Evolutionary conservation across 257 asterid species (phyloP), one percentile per base, ranked within the genome.

Genomic region (Salvia rosmarinus): DNA sequence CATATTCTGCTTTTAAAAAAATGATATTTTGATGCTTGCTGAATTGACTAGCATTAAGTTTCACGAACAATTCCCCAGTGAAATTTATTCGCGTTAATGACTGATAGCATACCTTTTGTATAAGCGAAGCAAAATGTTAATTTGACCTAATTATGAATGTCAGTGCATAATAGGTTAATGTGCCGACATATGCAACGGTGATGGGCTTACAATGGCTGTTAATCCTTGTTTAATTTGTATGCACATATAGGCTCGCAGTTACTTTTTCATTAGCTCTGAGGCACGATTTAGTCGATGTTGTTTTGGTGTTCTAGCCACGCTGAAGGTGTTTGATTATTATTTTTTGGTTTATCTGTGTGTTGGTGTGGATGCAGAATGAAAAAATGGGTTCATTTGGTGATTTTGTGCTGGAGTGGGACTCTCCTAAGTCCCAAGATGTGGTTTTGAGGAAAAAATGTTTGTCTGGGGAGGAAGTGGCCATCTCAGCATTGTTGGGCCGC

Each of bases 401-500:
- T 64, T 94, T 94, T 81, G 82, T 68, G 25, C 43, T 90, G 49
- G 97, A 91, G 63, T 90, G 96, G 94, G 93, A 90, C 78, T 84
- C 96, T 16, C 84, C 84, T 0, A 35, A 42, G 70, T 77, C 91
- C 35, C 87, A 81, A 83, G 97, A 94, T 71, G 88, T 94, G 68
- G 67, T 94, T 61, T 76, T 90, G 68, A 64, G 88, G 52, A 94
- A 78, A 80, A 94, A 88, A 75, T 80, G 80, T 43, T 73, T 75
- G 51, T 81, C 96, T 0, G 96, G 96, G 9, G 98, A 94, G 79
- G 97, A 90, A 84, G 84, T 90, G 56, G 96, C 93, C 37, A 75
- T 90, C 74, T 90, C 96, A 66, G 97, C 96, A 60, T 67, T 94
- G 69, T 68, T 94, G 76, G 88, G 90, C 17, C 64, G 64, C 17